Evolutionary conservation across 1,284 basidiomycete species (phyloP).

Genomic region (Vanrija sp.): DNA sequence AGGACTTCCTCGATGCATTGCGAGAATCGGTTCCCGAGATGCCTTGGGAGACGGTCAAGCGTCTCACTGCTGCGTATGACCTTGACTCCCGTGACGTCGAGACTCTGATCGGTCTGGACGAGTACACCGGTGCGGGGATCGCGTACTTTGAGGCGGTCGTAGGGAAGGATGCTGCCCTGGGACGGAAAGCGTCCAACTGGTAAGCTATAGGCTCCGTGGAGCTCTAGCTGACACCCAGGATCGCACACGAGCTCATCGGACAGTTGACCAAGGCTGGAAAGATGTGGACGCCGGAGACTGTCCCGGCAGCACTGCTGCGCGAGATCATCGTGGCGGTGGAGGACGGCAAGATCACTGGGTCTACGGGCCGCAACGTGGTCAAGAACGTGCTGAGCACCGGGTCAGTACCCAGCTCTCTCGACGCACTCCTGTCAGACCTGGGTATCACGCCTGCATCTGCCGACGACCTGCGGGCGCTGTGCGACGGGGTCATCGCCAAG

Average conservation of each 20-base stretch:
- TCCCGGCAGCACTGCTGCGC: slow-evolving; percentile 64
- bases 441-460: slow-evolving; percentile 23
- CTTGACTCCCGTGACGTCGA: slow-evolving; percentile 66
- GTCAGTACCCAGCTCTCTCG: slow-evolving; percentile 31
- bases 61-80: slow-evolving; percentile 58
- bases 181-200: slow-evolving; percentile 79
- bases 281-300: slow-evolving; percentile 60
- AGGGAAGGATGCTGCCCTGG: slow-evolving; percentile 25
- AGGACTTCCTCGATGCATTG: slow-evolving; percentile 63
- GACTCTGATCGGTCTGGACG: slow-evolving; percentile 69
- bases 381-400: slow-evolving; percentile 57
- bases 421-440: slow-evolving; percentile 50
- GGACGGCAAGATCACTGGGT: slow-evolving; percentile 63
- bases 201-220: slow-evolving; percentile 33
- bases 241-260: slow-evolving; percentile 79
- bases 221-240: slow-evolving; percentile 56
- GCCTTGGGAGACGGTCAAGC: slow-evolving; percentile 61
- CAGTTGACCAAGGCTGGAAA: slow-evolving; percentile 62
- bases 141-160: slow-evolving; percentile 69
- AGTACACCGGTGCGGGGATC: slow-evolving; percentile 54
- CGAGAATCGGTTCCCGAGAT: slow-evolving; percentile 68
- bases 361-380: slow-evolving; percentile 42
- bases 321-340: slow-evolving; percentile 75
- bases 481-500: slow-evolving; percentile 59
- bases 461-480: slow-evolving; percentile 54